Conservation (phyloP, 305 asterid genomes). For the Fraxinus velutina region DNA sequence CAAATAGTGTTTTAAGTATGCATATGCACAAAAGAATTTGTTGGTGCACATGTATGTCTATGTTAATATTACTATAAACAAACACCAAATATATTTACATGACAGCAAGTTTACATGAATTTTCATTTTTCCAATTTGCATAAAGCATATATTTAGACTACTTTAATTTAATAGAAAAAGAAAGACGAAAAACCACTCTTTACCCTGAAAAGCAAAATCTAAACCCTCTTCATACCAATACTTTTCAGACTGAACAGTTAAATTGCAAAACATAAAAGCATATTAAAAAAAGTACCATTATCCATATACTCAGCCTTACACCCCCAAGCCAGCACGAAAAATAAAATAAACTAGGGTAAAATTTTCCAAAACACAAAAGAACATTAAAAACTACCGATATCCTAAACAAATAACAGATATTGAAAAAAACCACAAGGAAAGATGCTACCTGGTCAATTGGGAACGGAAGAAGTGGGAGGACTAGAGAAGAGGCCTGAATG, state of each 20-base stretch:
- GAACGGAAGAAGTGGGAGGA: slow-evolving; percentile 58
- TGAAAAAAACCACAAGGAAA: neutral
- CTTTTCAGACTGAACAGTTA: neutral
- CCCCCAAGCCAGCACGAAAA: neutral
- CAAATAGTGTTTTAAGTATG: neutral
- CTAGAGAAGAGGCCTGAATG: slow-evolving; percentile 30
- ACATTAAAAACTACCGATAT: neutral
- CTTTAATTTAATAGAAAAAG: neutral
- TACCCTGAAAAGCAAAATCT: neutral
- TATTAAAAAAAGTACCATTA: neutral
- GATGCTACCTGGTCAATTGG: slow-evolving; percentile 47
- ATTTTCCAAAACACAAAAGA: neutral
- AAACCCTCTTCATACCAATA: neutral
- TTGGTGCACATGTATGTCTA: neutral
- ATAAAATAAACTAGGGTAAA: neutral
- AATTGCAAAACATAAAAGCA: neutral
- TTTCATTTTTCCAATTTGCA: neutral
- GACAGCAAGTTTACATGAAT: neutral
- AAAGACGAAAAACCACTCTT: neutral
- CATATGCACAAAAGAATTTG: neutral
- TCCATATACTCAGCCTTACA: neutral
- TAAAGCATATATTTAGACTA: neutral
- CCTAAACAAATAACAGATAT: neutral
- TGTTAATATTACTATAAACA: neutral
- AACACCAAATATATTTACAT: neutral